Conservation (phyloP, 441 rosid species). For the Croton setiger region DNA sequence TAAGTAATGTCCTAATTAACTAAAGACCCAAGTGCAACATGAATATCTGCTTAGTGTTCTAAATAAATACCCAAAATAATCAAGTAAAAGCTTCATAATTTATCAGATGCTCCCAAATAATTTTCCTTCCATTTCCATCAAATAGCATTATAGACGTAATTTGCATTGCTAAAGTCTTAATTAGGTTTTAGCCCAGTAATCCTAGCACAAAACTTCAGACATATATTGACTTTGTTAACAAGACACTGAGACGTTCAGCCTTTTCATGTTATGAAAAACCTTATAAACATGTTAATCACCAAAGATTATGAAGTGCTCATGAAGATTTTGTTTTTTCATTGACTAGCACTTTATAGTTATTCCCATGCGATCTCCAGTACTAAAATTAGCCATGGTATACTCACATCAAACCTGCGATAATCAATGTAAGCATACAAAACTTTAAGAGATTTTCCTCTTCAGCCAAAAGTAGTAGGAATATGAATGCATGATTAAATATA, state of each 20-base stretch:
- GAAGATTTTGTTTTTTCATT: not conserved
- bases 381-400: conserved; percentile 94
- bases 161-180: no score
- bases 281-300: not conserved
- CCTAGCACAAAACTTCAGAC: no score
- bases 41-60: no score
- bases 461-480: not conserved
- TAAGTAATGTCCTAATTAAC: no score
- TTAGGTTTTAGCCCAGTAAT: no score
- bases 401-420: conserved; percentile 69
- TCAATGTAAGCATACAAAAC: no score
- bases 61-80: no score
- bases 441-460: not conserved
- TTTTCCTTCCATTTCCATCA: no score
- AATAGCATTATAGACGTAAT: no score
- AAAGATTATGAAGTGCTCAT: not conserved
- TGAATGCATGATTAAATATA: not conserved
- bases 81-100: no score
- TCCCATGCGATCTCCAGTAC: conserved; percentile 87
- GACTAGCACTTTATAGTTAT: not conserved
- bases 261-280: not conserved
- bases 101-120: no score
- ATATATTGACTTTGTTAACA: no score
- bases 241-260: not conserved
- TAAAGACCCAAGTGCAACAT: not conserved